These are phyloP conservation scores for Saraca asoca DNA, from an alignment of 331 rosid genomes.

Conservation along the genomic window DNA sequence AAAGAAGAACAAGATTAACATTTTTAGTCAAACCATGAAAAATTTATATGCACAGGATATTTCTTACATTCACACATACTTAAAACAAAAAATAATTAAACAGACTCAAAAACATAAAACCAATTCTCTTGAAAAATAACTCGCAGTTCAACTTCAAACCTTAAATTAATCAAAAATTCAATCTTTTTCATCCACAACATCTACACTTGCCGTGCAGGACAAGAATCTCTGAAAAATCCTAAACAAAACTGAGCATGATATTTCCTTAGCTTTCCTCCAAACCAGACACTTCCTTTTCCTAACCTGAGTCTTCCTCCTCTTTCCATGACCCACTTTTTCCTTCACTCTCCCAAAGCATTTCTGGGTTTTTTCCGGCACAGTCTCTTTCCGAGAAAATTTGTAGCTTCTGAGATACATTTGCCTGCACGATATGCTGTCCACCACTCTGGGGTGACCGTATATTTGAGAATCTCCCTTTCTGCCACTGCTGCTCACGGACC, in stretches of 20 bases:
- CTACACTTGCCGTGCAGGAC: slow-evolving; percentile 71
- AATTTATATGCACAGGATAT: not conserved
- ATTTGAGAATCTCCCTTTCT: slow-evolving; percentile 22
- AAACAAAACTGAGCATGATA: slow-evolving; percentile 60
- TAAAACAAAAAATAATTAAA: slow-evolving; percentile 9
- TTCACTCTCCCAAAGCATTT: slow-evolving; percentile 64
- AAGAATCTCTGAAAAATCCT: slow-evolving; percentile 58
- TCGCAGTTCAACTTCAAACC: not conserved
- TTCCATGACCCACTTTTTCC: slow-evolving; percentile 42
- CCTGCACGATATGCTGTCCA: slow-evolving; percentile 82
- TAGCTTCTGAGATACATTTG: slow-evolving; percentile 84
- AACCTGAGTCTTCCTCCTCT: slow-evolving; percentile 20
- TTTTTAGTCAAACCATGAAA: slow-evolving; percentile 2
- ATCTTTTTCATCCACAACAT: slow-evolving; percentile 47
- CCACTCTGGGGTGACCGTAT: slow-evolving; percentile 57
- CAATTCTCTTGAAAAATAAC: not conserved
- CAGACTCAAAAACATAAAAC: not conserved
- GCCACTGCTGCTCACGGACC: slow-evolving; percentile 54
- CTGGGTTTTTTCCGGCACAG: slow-evolving; percentile 47
- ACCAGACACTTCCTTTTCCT: slow-evolving; percentile 49
- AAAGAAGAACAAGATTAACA: slow-evolving; percentile 9
- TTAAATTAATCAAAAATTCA: not conserved
- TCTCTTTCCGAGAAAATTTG: slow-evolving; percentile 72
- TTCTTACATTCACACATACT: slow-evolving; percentile 23
- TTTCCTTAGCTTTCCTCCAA: slow-evolving; percentile 67